phyloP scores from a whole-genome alignment of 352 stramenopile species.

The Pythium aristosporum region DNA sequence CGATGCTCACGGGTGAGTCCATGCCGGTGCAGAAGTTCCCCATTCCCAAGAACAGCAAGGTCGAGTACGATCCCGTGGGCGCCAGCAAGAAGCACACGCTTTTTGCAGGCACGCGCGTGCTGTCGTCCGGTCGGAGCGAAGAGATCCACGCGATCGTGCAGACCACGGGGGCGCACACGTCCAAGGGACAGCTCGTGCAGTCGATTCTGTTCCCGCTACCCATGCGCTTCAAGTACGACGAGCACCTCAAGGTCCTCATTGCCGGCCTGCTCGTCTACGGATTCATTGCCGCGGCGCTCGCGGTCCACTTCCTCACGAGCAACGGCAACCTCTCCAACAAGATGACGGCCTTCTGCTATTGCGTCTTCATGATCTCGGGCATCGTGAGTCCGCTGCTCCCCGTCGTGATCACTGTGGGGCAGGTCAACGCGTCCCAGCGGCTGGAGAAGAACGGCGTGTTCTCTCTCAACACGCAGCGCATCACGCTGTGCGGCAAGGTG shows the following conservation, averaged over 20 bases:
- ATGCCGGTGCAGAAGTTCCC: constrained; percentile 45
- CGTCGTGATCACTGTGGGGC: constrained; percentile 52
- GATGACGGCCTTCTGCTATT: constrained; percentile 44
- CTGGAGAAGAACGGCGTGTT: constrained; percentile 52
- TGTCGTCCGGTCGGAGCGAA: constrained; percentile 19
- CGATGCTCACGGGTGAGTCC: constrained; percentile 49
- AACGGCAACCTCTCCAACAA: constrained; percentile 59
- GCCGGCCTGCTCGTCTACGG: constrained; percentile 44
- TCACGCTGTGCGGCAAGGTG: constrained; percentile 54
- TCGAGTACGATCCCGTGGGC: constrained; percentile 33
- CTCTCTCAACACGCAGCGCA: constrained; percentile 65
- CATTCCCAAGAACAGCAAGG: constrained; percentile 12
- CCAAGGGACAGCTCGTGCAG: constrained; percentile 72
- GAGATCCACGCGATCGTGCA: constrained; percentile 54
- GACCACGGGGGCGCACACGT: constrained; percentile 59
- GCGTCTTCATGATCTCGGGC: constrained; percentile 56
- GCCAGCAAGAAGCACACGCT: constrained; percentile 28
- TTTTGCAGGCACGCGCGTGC: constrained; percentile 35
- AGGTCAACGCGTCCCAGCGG: constrained; percentile 56
- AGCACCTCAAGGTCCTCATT: constrained; percentile 42
- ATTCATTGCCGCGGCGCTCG: constrained; percentile 22
- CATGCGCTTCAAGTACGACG: constrained; percentile 63
- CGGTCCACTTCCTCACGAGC: constrained; percentile 44
- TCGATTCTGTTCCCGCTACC: constrained; percentile 61
- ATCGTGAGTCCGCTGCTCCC: constrained; percentile 51